Base-by-base conservation (phyloP, 2,329 filamentous ascomycete genomes). In the Pyrenophora teres region DNA sequence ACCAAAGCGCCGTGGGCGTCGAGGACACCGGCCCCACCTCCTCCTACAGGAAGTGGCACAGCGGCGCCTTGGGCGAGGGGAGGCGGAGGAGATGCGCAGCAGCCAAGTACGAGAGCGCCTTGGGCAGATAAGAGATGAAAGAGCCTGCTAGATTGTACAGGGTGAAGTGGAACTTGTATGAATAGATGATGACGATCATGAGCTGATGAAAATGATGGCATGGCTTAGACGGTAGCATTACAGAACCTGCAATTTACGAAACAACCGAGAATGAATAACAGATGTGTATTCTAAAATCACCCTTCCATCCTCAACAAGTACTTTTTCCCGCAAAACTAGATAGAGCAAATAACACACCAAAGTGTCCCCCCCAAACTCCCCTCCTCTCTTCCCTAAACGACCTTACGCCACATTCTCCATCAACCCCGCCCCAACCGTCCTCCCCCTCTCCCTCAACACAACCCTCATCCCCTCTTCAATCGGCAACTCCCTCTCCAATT, bases 401-500 rank as follows among this genome's bases (percentile, higher is more conserved):
- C 4, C 21, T 43, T 46, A 63, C 6, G 63, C 63, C 13, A 65
- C 63, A 50, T 67, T 64, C 70, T 96, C 92, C 63, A 97, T 75
- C 57, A 96, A 76, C 2, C 94, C 94, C 32, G 92, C 92, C 9
- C 91, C 94, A 52, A 97, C 83, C 1, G 94, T 97, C 62, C 88
- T 84, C 1, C 94, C 94, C 44, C 86, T 85, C 59, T 86, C 86
- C 54, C 94, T 81, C 44, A 99, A 75, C 23, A 97, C 89, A 38
- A 99, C 85, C 60, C 91, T 83, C 59, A 87, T 87, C 0, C 89
- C 90, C 13, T 83, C 81, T 73, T 97, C 94, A 40, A 97, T 73
- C 13, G 94, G 92, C 46, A 94, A 83, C 57, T 86, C 87, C 18
- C 80, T 78, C 42, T 87, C 85, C 65, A 96, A 77, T 69, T 89